Base-by-base conservation (phyloP, 1,284 basidiomycete genomes). In the Hemileia vastatrix region DNA sequence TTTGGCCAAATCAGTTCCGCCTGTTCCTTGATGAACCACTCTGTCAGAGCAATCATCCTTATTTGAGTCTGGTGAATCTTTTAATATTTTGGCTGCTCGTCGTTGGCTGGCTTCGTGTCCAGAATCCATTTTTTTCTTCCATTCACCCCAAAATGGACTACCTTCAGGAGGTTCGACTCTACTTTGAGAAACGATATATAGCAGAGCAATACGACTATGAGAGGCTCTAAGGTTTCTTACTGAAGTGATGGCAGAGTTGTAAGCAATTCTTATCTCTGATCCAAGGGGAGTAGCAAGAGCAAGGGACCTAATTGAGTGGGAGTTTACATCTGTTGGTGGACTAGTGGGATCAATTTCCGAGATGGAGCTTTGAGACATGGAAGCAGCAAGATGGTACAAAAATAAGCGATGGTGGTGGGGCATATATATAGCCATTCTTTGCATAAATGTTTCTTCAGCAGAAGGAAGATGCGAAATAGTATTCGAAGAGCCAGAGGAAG, bases 351-450 rank as follows among this genome's bases (percentile, higher is more conserved):
- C n/a, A n/a, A n/a, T n/a, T n/a, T n/a, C n/a, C n/a, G n/a, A n/a
- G n/a, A n/a, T n/a, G n/a, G n/a, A n/a, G n/a, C n/a, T n/a, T n/a
- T n/a, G n/a, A n/a, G n/a, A n/a, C n/a, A n/a, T 69, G 49, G n/a
- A 68, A 65, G 27, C 68, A 57, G 68, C 79, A 57, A 97, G 83
- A 72, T 95, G 90, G 49, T 81, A 80, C 43, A 97, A 81, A 79
- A 97, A 97, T 18, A 83, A 80, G 48, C 93, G 86, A 77, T 97
- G 94, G 70, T 88, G 86, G 2, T 83, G 83, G 0, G 92, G 91
- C 91, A 95, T 95, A 79, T 93, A 94, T 9, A 79, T 77, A 68
- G 86, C 83, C 89, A 93, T 92, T 57, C 87, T 83, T 44, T 83
- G 80, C 52, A 92, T 81, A 76, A 91, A 87, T 0, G 79, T 80